Conservation (phyloP, 768 basidiomycete genomes). For the Termitomyces sp. region DNA sequence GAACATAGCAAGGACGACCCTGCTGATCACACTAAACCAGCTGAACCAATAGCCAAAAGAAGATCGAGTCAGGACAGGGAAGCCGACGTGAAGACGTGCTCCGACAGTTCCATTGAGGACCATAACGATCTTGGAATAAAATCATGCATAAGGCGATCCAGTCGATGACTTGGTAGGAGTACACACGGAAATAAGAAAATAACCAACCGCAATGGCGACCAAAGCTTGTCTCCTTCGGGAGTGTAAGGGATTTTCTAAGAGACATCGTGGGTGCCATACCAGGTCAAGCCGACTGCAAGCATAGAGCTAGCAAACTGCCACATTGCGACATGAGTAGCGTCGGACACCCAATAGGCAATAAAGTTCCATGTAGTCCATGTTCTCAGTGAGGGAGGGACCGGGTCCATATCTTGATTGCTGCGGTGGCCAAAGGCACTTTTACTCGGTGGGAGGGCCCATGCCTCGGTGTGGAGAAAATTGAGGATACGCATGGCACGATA, state of each 20-base stretch:
- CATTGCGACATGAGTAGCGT: constrained; percentile 39
- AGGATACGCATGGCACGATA: background rate
- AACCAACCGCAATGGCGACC: constrained; percentile 65
- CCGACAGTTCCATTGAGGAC: constrained; percentile 77
- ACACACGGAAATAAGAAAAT: constrained; percentile 58
- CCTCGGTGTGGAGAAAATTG: background rate
- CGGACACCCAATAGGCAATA: constrained; percentile 57
- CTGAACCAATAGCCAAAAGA: constrained; percentile 90
- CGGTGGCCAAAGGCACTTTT: constrained; percentile 57
- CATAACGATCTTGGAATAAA: constrained; percentile 38
- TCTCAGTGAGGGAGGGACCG: constrained; percentile 52
- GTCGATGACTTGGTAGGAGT: background rate
- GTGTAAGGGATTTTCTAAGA: background rate
- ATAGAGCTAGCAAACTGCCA: constrained; percentile 72
- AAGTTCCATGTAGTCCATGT: constrained; percentile 72
- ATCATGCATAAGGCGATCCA: background rate
- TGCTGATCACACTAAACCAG: constrained; percentile 79
- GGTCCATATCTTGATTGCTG: constrained; percentile 77
- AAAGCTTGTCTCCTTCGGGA: constrained; percentile 55
- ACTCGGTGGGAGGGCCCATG: constrained; percentile 42
- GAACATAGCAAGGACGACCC: constrained; percentile 72
- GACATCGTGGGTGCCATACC: constrained; percentile 28
- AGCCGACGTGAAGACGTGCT: constrained; percentile 72
- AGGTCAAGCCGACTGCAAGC: constrained; percentile 70
- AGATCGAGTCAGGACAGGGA: constrained; percentile 74